These are phyloP conservation scores for Thinopyrum elongatum DNA, from an alignment of 176 grass and related monocot species.

Conservation along the genomic window DNA sequence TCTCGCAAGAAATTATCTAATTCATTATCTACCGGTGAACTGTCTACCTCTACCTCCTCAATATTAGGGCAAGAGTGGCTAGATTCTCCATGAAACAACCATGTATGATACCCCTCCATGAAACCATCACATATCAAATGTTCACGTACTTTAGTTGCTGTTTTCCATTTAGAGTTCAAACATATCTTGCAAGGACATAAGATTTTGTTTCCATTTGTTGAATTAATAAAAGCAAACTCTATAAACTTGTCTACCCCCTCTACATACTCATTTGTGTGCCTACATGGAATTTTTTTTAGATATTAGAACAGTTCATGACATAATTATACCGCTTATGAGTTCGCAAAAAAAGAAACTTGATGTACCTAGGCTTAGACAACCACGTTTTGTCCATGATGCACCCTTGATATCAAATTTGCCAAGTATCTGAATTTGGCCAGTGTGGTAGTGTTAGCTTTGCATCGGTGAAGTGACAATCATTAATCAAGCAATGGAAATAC, in stretches of 20 bases:
- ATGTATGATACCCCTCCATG: not conserved
- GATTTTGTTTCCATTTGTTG: not conserved
- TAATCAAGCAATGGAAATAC: no score
- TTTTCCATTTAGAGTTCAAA: not conserved
- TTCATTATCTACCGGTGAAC: no score
- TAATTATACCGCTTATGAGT: not conserved
- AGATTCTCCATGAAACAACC: not conserved
- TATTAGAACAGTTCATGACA: not conserved
- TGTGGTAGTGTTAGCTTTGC: no score
- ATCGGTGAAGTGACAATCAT: no score
- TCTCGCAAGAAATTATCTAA: no score
- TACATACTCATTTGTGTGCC: not conserved
- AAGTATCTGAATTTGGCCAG: not conserved
- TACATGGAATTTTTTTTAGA: not conserved
- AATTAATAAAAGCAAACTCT: not conserved
- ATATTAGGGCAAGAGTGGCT: not conserved
- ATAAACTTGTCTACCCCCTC: not conserved
- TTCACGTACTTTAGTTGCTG: not conserved
- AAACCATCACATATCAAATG: slow-evolving; percentile 11
- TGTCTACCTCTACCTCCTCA: not conserved
- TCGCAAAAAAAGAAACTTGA: not conserved
- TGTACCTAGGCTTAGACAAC: not conserved
- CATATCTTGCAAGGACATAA: not conserved
- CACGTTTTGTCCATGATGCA: not conserved
- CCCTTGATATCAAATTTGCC: not conserved